A percentile compares a stretch with the other conserved stretches of the same genome.
phyloP scores from a whole-genome alignment of 345 rosid genomes.

The Erodium maritimum region DNA sequence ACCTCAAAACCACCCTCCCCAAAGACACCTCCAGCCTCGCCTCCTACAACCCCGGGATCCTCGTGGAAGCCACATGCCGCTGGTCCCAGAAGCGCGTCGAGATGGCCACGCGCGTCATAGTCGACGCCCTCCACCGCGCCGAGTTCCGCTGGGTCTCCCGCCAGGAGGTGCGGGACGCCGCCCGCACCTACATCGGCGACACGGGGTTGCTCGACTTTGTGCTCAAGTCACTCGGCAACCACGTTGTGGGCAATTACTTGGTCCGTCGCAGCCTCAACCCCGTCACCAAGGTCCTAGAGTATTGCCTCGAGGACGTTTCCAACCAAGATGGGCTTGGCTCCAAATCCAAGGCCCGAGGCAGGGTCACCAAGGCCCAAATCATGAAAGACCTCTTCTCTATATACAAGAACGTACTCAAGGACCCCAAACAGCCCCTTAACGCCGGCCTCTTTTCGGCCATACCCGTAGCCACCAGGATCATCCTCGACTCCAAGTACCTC shows the following conservation, averaged over 20 bases:
- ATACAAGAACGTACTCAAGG: conserved; percentile 43
- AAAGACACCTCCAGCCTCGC: conserved; percentile 30
- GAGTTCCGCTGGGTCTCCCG: conserved; percentile 71
- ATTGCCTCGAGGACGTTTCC: conserved; percentile 69
- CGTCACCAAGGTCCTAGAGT: conserved; percentile 79
- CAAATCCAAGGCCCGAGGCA: conserved; percentile 28
- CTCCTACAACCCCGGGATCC: conserved; percentile 23
- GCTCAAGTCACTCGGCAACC: conserved; percentile 85
- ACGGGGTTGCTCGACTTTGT: conserved; percentile 85
- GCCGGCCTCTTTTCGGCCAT: conserved; percentile 34
- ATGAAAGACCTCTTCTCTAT: conserved; percentile 52
- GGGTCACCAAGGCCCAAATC: conserved; percentile 50
- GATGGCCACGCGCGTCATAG: conserved; percentile 73
- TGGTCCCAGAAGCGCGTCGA: conserved; percentile 88
- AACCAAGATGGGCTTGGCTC: no score
- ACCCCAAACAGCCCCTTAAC: conserved; percentile 25
- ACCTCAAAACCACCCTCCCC: conserved; percentile 45
- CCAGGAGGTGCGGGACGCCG: conserved; percentile 88
- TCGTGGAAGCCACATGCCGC: conserved; percentile 44
- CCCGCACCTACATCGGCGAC: conserved; percentile 80
- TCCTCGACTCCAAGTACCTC: conserved; percentile 63
- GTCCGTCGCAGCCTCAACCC: conserved; percentile 86
- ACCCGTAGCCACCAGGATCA: conserved; percentile 43
- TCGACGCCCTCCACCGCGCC: conserved; percentile 56
- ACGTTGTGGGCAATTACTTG: conserved; percentile 69